Evolutionary conservation across 2,329 filamentous ascomycete genomes (phyloP).

Genomic region (Talaromyces piceae): DNA sequence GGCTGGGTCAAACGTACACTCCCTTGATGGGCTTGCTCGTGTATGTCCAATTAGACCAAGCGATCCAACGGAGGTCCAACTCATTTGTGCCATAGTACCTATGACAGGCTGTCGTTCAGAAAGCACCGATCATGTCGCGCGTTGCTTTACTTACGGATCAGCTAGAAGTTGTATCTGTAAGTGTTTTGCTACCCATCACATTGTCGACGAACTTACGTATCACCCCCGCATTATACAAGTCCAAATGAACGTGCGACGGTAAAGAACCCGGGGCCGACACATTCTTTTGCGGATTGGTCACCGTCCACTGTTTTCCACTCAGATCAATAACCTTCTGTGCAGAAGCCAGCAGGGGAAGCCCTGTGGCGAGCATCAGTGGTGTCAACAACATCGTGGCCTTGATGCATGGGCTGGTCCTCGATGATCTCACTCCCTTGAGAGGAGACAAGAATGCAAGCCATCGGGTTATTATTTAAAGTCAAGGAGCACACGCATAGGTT

Average conservation of each 20-base stretch:
- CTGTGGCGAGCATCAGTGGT: slow-evolving; percentile 3
- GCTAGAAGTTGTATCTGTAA: slow-evolving; percentile 15
- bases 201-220: slow-evolving; percentile 37
- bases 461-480: background rate
- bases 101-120: background rate
- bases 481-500: background rate
- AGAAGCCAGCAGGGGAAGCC: slow-evolving; percentile 13
- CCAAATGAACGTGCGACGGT: slow-evolving; percentile 54
- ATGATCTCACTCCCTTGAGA: background rate
- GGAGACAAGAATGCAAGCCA: background rate
- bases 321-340: slow-evolving; percentile 35
- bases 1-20: slow-evolving; percentile 29
- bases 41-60: slow-evolving; percentile 56
- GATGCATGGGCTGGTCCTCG: background rate
- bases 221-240: slow-evolving; percentile 46
- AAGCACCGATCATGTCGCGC: background rate
- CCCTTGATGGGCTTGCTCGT: slow-evolving; percentile 40
- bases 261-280: slow-evolving; percentile 48
- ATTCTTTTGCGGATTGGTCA: slow-evolving; percentile 41
- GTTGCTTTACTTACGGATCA: slow-evolving; percentile 24
- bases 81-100: slow-evolving; percentile 51
- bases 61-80: slow-evolving; percentile 54
- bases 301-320: slow-evolving; percentile 37
- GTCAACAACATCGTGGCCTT: background rate
- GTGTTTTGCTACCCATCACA: background rate